Conservation (phyloP, 129 eudicot species). For the Daucus carota region DH1_v3.0 NC_030382.2:42483501-42484000, state of each 20-base stretch:
- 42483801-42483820: neutral
- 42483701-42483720: neutral
- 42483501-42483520: neutral
- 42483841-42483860: constrained; percentile 83
- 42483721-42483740: neutral
- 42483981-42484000: constrained; percentile 89
- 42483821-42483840: neutral
- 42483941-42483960: constrained; percentile 96
- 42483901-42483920: constrained; percentile 99
- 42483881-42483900: constrained; percentile 95
- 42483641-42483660: neutral
- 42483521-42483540: neutral
- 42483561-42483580: neutral
- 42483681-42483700: neutral
- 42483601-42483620: neutral
- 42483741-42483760: neutral
- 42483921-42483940: constrained; percentile 91
- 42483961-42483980: constrained; percentile 96
- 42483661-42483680: neutral
- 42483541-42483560: neutral
- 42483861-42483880: constrained; percentile 96
- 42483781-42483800: too few species aligned
- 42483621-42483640: neutral
- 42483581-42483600: neutral
- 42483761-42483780: neutral